Percentiles rank a stretch among this genome's conserved stretches.
Evolutionary conservation across 768 basidiomycete species (phyloP).

Genomic region (Boletus subcaerulescens): DNA sequence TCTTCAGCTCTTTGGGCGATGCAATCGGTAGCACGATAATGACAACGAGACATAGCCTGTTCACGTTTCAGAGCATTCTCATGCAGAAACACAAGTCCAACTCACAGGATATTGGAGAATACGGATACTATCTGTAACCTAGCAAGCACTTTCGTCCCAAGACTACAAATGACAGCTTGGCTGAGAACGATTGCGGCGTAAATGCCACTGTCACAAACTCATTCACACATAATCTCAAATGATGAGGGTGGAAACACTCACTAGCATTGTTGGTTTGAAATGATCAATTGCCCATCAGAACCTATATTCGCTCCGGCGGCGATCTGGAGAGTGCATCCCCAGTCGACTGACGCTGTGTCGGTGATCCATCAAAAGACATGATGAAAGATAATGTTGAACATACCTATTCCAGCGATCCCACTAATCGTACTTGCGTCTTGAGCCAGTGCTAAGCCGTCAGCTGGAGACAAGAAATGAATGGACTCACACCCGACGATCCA

Average conservation of each 20-base stretch:
- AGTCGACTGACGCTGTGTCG: conserved; percentile 54
- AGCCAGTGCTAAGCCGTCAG: too few relatives aligned
- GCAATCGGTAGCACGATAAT: conserved; percentile 67
- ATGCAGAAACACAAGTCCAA: too few relatives aligned
- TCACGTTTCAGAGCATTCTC: too few relatives aligned
- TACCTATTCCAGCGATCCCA: neutral
- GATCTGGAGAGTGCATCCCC: conserved; percentile 63
- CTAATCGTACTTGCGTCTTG: too few relatives aligned
- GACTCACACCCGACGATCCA: too few relatives aligned
- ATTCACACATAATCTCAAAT: too few relatives aligned
- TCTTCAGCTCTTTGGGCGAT: conserved; percentile 56
- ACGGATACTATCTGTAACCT: too few relatives aligned
- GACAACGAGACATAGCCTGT: conserved; percentile 15
- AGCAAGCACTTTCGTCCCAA: conserved; percentile 45
- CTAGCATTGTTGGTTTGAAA: conserved; percentile 24
- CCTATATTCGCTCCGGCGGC: conserved; percentile 63
- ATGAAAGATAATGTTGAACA: too few relatives aligned
- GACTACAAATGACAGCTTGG: conserved; percentile 63
- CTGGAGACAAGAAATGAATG: too few relatives aligned
- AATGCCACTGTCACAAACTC: conserved; percentile 47
- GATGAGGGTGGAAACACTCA: too few relatives aligned
- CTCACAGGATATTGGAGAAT: too few relatives aligned
- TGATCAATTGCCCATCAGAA: too few relatives aligned
- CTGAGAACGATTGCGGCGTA: conserved; percentile 58
- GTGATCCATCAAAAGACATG: neutral